Base-by-base conservation (phyloP, 2,329 filamentous ascomycete genomes). In the Parascedosporium putredinis region DNA sequence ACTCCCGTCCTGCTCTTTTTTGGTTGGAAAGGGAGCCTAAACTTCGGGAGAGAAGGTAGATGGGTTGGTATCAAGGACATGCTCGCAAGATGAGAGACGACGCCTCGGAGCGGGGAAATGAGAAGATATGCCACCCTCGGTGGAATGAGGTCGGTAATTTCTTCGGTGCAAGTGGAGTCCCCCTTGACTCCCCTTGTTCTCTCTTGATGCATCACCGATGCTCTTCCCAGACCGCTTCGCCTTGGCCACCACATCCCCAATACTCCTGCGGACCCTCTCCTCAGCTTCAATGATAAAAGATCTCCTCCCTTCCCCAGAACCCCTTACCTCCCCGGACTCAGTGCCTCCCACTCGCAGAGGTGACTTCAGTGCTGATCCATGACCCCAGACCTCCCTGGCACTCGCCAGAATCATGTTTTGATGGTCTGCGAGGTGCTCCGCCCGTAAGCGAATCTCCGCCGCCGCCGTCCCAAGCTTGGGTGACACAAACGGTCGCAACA, bases 361-460 rank as follows among this genome's bases (percentile, higher is more conserved):
- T 52, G 53, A 60, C 34, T 53, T 55, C 25, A 42, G 23, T 24
- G 16, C 23, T 27, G 24, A 47, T 49, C 33, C 54, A 57, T n/a
- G 56, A 56, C 23, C 53, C 54, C 24, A 61, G 53, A 12, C 54
- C 54, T 8, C 46, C 33, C 64, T 64, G 16, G 60, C 60, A 31
- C 63, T 65, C 0, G 58, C 63, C 44, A 72, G 66, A 14, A 74
- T 68, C 1, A 67, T 62, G 47, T 74, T 80, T 55, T 83, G 81
- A 55, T 83, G 75, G 23, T 73, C 71, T 1, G 86, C 83, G 5
- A 94, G 70, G 52, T 81, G 78, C 42, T 78, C 71, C 0, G 89
- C 88, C 43, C 83, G 79, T 0, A 83, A 68, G 2, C 84, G 71
- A 45, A 95, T 86, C 57, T 88, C 84, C 12, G 81, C 75, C 0